These are phyloP conservation scores for Vickermania ingenoplastis DNA, from an alignment of 208 protist species.

Conservation along the genomic window DNA sequence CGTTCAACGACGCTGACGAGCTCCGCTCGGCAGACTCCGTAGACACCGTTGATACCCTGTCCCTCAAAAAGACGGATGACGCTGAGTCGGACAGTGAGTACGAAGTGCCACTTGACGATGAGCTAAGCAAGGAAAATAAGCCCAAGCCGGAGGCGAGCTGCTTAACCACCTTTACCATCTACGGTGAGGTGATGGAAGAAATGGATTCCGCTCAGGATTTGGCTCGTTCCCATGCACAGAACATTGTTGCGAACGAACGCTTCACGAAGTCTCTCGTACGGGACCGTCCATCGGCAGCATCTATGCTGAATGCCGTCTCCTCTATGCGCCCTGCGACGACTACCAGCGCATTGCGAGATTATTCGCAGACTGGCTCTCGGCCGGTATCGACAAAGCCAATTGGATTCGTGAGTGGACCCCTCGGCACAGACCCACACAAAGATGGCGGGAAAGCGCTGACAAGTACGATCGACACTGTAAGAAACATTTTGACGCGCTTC, in stretches of 20 bases:
- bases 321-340: neutral
- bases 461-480: neutral
- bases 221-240: neutral
- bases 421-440: neutral
- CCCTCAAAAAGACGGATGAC: neutral
- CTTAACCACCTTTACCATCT: conserved; percentile 5
- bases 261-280: neutral
- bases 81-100: neutral
- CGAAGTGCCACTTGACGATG: neutral
- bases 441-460: neutral
- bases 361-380: too few species aligned
- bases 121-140: neutral
- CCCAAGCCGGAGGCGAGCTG: neutral
- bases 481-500: neutral
- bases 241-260: neutral
- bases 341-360: neutral
- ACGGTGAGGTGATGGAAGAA: conserved; percentile 5
- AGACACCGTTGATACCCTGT: neutral
- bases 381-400: too few species aligned
- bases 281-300: neutral
- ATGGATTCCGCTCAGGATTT: neutral
- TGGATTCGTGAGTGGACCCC: too few species aligned
- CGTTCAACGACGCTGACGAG: neutral
- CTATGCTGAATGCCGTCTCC: neutral
- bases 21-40: neutral